Base-by-base conservation (phyloP, 768 basidiomycete genomes). In the Coprinellus micaceus region DNA sequence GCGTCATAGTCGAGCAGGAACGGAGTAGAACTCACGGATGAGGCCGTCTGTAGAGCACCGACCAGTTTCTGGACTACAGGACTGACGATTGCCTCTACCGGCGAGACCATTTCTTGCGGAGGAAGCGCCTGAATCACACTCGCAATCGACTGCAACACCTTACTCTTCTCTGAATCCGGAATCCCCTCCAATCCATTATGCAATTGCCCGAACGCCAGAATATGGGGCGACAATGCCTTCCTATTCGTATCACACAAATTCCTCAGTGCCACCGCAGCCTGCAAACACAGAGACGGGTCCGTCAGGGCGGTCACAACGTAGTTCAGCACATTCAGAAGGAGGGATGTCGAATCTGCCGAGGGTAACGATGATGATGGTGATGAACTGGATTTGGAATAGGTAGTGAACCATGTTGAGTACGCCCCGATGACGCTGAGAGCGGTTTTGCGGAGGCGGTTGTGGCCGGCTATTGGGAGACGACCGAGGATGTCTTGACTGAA, bases 101-200 rank as follows among this genome's bases (percentile, higher is more conserved):
- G n/a, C n/a, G n/a, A n/a, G n/a, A n/a, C n/a, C n/a, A 83, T 89
- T 41, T 93, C 88, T 40, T 75, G 74, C 0, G 91, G 85, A 0
- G 91, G 87, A 48, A 98, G 70, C 0, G 94, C 95, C 64, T 97
- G 91, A 29, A 97, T 89, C 2, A 98, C 92, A 60, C 94, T 96
- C 1, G 92, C 85, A 51, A 98, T 95, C 0, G 89, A 91, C 66
- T 97, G 90, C 44, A 97, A 74, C 1, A 97, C 91, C 70, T 95
- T 97, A 61, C 84, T 82, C 71, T 89, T 90, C 69, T 96, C 94
- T 21, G 86, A 83, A 62, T 91, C 89, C 4, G 89, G 88, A 53
- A 96, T 84, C 6, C 77, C 77, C 21, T 79, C 83, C 46, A 96
- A 69, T 15, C 86, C 84, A 0, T 88, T 86, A 70, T 96, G 90